Evolutionary conservation across 495 filamentous ascomycete species (phyloP), one percentile per base, ranked within the genome.

Genomic region (Annulohypoxylon bovei): DNA sequence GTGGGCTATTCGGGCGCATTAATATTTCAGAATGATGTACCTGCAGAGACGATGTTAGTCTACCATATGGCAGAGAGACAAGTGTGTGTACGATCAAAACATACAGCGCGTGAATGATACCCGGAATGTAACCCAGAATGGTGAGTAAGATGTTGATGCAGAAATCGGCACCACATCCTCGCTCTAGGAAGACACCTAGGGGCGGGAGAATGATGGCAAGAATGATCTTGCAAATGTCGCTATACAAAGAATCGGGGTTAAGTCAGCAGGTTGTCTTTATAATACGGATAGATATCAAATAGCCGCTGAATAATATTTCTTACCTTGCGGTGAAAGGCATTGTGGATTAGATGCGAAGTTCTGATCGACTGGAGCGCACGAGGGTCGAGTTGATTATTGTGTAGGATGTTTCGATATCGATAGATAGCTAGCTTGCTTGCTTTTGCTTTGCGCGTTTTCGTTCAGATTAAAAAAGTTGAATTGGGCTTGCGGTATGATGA

Each of bases 161-260:
- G 69, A 97, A 83, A 75, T 96, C 92, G 75, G 88, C 86, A 78
- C 88, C 87, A 82, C 91, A 94, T 76, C 94, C 94, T 39, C 90
- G 88, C 85, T 95, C 91, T 63, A 97, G 88, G 86, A 97, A 96
- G 77, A 97, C 94, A 79, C 93, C 93, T 33, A 97, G 85, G 69
- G 94, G 94, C 39, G 94, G 94, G 54, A 96, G 85, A 83, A 96
- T 81, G 83, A 96, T 84, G 82, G 93, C 91, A 79, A 93, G 85
- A 81, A 95, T 88, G 84, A 95, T 92, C 85, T 95, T 94, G 90
- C 89, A 90, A 84, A 94, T 92, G 74, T 95, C 92, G 79, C 91
- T 93, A 42, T 18, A 75, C 30, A 42, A 23, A 7, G 1, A 39
- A 32, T 6, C 32, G 55, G 55, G 63, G 14, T 52, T 18, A 40